Evolutionary conservation across 2,329 filamentous ascomycete genomes (phyloP).

Genomic region (Colletotrichum cordylinicola): DNA sequence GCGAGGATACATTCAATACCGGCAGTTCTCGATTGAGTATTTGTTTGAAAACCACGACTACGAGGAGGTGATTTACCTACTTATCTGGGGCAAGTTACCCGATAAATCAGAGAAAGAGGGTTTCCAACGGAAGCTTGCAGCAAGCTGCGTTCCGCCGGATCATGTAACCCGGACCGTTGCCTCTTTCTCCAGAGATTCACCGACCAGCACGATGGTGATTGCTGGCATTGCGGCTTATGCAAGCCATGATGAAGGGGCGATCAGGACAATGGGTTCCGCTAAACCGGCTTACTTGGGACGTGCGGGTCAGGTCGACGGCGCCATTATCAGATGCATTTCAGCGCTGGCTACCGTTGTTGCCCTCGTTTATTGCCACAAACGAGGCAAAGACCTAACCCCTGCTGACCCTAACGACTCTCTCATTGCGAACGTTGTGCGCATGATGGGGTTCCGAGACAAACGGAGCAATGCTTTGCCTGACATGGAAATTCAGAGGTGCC

Average conservation of each 20-base stretch:
- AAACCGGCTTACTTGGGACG: not conserved
- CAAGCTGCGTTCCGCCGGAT: not conserved
- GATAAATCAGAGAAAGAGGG: slow-evolving; percentile 32
- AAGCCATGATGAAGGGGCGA: slow-evolving; percentile 32
- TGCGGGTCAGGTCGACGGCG: not conserved
- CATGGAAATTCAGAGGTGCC: slow-evolving; percentile 32
- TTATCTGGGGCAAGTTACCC: slow-evolving; percentile 43
- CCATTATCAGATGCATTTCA: not conserved
- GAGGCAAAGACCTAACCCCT: slow-evolving; percentile 36
- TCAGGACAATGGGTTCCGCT: slow-evolving; percentile 15
- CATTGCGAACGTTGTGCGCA: slow-evolving; percentile 47
- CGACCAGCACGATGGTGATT: slow-evolving; percentile 41
- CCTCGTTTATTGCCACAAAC: slow-evolving; percentile 40
- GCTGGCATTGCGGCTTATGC: slow-evolving; percentile 40
- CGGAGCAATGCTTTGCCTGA: slow-evolving; percentile 26
- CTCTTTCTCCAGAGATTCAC: slow-evolving; percentile 29
- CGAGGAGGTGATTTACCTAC: slow-evolving; percentile 35
- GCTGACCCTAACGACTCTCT: slow-evolving; percentile 35
- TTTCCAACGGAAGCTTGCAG: not conserved
- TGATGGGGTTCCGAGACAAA: not conserved
- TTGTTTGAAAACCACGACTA: slow-evolving; percentile 25
- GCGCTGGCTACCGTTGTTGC: slow-evolving; percentile 2
- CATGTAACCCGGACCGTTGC: slow-evolving; percentile 4
- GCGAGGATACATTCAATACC: slow-evolving; percentile 37
- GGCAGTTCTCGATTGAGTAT: slow-evolving; percentile 33